Evolutionary conservation across 2,329 filamentous ascomycete species (phyloP).

Genomic region (Simplicillium sp.): DNA sequence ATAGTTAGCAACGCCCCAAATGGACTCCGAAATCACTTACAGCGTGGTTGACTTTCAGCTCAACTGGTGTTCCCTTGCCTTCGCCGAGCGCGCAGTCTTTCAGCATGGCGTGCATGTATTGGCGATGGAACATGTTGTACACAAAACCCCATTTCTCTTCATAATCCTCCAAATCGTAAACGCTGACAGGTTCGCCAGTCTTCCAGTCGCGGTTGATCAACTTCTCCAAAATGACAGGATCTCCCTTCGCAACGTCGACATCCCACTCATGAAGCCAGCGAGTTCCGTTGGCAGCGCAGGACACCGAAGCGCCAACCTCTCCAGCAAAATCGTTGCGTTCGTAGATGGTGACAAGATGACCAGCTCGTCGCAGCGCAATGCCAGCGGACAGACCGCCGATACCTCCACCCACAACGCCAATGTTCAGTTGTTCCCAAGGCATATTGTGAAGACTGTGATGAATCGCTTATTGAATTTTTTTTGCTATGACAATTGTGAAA

Average conservation of each 20-base stretch:
- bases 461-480: neutral
- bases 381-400: constrained; percentile 38
- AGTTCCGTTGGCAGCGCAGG: constrained; percentile 61
- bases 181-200: constrained; percentile 55
- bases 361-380: constrained; percentile 35
- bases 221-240: constrained; percentile 55
- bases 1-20: neutral
- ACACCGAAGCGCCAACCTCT: constrained; percentile 59
- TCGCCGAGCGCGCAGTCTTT: constrained; percentile 47
- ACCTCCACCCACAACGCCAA: constrained; percentile 35
- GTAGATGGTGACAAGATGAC: constrained; percentile 49
- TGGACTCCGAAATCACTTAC: constrained; percentile 16
- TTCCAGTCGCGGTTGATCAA: constrained; percentile 64
- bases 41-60: constrained; percentile 46
- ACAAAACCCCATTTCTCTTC: constrained; percentile 54
- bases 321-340: constrained; percentile 57
- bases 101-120: constrained; percentile 60
- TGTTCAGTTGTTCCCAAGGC: constrained; percentile 21
- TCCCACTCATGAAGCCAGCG: constrained; percentile 61
- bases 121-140: constrained; percentile 62
- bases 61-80: constrained; percentile 43
- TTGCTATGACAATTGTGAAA: constrained; percentile 1
- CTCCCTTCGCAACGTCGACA: constrained; percentile 53
- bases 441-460: constrained; percentile 14
- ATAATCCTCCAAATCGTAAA: constrained; percentile 56